phyloP scores from a whole-genome alignment of 1,139 yeast species.

The Blastobotrys persicus region DNA sequence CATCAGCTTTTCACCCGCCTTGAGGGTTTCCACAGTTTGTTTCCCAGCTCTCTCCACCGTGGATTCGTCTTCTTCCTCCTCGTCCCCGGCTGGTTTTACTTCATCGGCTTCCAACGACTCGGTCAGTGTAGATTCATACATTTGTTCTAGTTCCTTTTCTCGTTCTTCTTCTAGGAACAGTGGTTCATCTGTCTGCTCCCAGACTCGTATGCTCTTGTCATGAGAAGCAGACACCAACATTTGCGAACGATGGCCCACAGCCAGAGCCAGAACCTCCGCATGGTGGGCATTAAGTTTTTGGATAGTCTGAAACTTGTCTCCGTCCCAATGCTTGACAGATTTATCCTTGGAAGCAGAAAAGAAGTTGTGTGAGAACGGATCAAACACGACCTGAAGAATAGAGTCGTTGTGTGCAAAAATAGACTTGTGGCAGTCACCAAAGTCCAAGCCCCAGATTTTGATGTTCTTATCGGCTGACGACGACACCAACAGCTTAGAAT shows the following conservation, averaged over 20 bases:
- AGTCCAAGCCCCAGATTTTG: slow-evolving; percentile 97
- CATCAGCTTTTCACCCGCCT: slow-evolving; percentile 90
- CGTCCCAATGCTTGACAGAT: slow-evolving; percentile 93
- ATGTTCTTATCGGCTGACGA: slow-evolving; percentile 97
- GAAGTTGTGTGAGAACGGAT: slow-evolving; percentile 82
- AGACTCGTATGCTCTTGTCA: slow-evolving; percentile 85
- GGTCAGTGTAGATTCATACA: slow-evolving; percentile 74
- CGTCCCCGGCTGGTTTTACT: slow-evolving; percentile 34
- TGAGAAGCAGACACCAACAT: slow-evolving; percentile 86
- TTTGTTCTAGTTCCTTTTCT: slow-evolving; percentile 91
- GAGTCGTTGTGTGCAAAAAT: slow-evolving; percentile 96
- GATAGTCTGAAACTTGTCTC: slow-evolving; percentile 91
- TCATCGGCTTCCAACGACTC: slow-evolving; percentile 66
- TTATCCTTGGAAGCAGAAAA: slow-evolving; percentile 91
- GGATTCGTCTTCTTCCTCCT: slow-evolving; percentile 49
- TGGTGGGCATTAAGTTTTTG: slow-evolving; percentile 83
- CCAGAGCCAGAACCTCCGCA: slow-evolving; percentile 89
- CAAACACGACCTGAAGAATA: slow-evolving; percentile 80
- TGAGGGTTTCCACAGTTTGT: slow-evolving; percentile 87
- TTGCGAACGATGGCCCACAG: slow-evolving; percentile 68
- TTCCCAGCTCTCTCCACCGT: slow-evolving; percentile 67
- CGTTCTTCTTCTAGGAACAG: slow-evolving; percentile 94
- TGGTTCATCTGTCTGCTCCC: slow-evolving; percentile 92
- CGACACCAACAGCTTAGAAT: slow-evolving; percentile 81
- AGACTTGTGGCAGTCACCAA: slow-evolving; percentile 97